These are phyloP conservation scores for Quercus berberidifolia DNA, from an alignment of 306 rosid genomes.

Conservation along the genomic window DNA sequence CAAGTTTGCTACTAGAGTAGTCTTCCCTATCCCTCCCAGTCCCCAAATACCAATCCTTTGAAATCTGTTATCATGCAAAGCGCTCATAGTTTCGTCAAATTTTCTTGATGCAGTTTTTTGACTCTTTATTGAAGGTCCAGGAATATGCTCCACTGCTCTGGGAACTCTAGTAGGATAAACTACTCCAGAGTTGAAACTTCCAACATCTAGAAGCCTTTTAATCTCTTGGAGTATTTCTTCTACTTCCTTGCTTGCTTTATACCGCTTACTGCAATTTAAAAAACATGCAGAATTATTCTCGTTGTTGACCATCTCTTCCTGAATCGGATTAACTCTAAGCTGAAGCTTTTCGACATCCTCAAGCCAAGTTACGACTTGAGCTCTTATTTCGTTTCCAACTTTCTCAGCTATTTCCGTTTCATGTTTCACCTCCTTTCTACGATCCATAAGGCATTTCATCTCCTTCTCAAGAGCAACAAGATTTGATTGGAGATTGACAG, in stretches of 20 bases:
- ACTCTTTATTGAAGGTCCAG: too few species aligned
- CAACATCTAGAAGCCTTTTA: neutral
- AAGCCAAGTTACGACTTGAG: neutral
- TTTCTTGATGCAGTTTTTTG: neutral
- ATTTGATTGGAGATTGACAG: neutral
- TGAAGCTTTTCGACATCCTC: neutral
- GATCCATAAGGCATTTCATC: neutral
- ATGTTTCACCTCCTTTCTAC: neutral
- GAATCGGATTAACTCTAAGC: neutral
- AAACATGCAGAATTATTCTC: neutral
- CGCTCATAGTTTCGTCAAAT: neutral
- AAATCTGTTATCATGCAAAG: neutral
- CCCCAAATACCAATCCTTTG: slow-evolving; percentile 21
- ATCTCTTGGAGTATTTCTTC: neutral
- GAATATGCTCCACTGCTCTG: too few species aligned
- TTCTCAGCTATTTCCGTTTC: neutral
- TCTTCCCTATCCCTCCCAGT: slow-evolving; percentile 22
- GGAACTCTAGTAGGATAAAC: neutral
- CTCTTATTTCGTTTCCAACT: neutral
- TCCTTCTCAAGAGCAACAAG: neutral
- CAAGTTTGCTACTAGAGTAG: slow-evolving; percentile 13
- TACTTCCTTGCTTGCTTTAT: neutral
- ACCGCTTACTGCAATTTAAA: neutral
- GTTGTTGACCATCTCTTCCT: too few species aligned
- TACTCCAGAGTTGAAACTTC: neutral